Base-by-base conservation (phyloP, 2,329 filamentous ascomycete species). In the Diaporthe sp. region DNA sequence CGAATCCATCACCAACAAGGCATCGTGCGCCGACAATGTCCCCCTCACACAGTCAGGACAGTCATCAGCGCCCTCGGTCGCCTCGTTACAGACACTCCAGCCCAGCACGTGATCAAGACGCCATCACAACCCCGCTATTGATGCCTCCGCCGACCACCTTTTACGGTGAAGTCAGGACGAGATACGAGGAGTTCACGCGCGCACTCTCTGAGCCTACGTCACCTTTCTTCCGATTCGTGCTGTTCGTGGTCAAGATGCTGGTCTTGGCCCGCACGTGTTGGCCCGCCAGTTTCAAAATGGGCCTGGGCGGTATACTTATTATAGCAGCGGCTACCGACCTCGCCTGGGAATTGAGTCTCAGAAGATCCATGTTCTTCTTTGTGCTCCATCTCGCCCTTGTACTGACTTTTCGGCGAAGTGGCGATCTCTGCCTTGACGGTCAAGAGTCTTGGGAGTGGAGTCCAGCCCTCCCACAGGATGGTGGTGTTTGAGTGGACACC, bases 161-260 rank as follows among this genome's bases (percentile, higher is more conserved):
- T 30, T 75, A 81, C 17, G 82, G 78, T 47, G 80, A 81, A 61
- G 74, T 84, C 35, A 82, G 79, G 47, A 82, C 52, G 7, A 64
- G 40, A 38, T 64, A 54, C 35, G 70, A 54, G 19, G 47, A 72
- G 5, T 22, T 72, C 40, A 58, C 13, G 47, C 64, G 69, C 25
- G 30, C 45, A n/a, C 15, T 72, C 22, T 45, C 64, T 40, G 40
- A 25, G 47, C 45, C 69, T 25, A 74, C 75, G n/a, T 50, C 75
- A 52, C 61, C 75, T n/a, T 71, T 85, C 7, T 77, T 89, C 28
- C 92, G 92, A 64, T 83, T 94, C 3, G 78, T 82, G 1, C 78
- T 96, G 1, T 96, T 97, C 78, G 81, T 93, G 8, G 77, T 89
- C 67, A 98, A 97, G 82, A 84, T 95, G 12, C 84, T 88, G 17